Evolutionary conservation across 768 basidiomycete species (phyloP).

Genomic region (Boletellus emodensis): DNA sequence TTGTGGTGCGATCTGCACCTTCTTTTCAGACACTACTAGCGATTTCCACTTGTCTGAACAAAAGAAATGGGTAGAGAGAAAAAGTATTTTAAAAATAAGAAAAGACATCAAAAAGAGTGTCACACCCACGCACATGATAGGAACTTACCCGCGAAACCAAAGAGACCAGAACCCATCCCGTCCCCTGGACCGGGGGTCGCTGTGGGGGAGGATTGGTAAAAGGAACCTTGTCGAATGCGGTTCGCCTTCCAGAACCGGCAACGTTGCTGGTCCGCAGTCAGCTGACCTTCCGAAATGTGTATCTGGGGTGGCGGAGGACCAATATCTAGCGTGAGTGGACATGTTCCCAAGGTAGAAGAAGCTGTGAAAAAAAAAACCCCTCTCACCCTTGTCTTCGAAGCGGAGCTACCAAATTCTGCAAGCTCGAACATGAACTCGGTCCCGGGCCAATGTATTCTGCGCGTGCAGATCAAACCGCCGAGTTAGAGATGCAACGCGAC

Average conservation of each 20-base stretch:
- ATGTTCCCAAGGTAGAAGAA: background rate
- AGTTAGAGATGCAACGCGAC: no score
- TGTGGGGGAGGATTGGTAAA: conserved; percentile 25
- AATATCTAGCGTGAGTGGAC: no score
- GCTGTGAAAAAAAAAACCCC: no score
- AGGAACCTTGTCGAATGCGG: conserved; percentile 26
- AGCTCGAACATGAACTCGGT: conserved; percentile 27
- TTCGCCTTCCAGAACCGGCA: conserved; percentile 30
- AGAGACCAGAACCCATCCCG: conserved; percentile 15
- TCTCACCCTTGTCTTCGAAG: conserved; percentile 29
- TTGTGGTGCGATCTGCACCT: conserved; percentile 16
- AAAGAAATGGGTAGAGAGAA: background rate
- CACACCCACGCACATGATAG: background rate
- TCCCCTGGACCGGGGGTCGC: conserved; percentile 6
- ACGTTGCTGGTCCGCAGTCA: conserved; percentile 22
- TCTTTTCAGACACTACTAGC: conserved; percentile 12
- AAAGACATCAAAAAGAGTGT: background rate
- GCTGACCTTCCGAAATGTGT: conserved; percentile 23
- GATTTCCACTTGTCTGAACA: conserved; percentile 25
- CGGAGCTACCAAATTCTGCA: conserved; percentile 21
- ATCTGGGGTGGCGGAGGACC: conserved; percentile 8
- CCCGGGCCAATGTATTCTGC: conserved; percentile 30
- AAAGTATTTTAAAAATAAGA: background rate
- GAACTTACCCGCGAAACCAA: conserved; percentile 21
- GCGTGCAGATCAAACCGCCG: no score